Evolutionary conservation across 83 land plant species (phyloP).

Genomic region (Diphasiastrum complanatum): DNA sequence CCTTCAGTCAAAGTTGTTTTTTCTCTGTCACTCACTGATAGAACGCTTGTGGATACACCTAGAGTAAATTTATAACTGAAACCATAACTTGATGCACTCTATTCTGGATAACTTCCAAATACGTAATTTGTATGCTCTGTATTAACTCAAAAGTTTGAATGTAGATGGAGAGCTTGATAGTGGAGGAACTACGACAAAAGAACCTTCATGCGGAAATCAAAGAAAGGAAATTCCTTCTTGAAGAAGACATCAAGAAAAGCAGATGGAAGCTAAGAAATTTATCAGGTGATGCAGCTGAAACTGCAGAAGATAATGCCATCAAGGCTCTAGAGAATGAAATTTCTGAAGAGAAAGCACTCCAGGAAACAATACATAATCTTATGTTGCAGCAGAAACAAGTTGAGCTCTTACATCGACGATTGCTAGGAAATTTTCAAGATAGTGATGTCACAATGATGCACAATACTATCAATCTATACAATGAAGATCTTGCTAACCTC

Average conservation of each 20-base stretch:
- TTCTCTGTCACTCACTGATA: too few species aligned
- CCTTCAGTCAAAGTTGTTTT: too few species aligned
- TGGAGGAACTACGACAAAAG: background rate
- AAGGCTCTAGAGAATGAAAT: background rate
- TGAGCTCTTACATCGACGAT: background rate
- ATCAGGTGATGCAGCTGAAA: background rate
- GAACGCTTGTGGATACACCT: too few species aligned
- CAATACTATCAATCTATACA: conserved; percentile 1
- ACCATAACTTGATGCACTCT: too few species aligned
- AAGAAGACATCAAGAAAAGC: background rate
- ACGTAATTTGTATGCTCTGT: too few species aligned
- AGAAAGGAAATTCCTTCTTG: background rate
- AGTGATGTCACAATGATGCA: background rate
- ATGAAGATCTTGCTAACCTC: background rate
- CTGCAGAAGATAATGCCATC: background rate
- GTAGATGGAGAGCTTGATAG: background rate
- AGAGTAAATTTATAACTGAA: too few species aligned
- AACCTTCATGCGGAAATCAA: background rate
- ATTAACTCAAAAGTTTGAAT: too few species aligned
- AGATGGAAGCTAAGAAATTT: background rate
- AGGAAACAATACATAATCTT: background rate
- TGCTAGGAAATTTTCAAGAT: background rate
- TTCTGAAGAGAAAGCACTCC: background rate
- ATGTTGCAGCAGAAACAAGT: background rate
- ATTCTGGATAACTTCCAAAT: too few species aligned